A percentile compares a stretch with the other conserved stretches of the same genome.
phyloP scores from a whole-genome alignment of 2,329 filamentous ascomycete species.

The Curvularia sp. region DNA sequence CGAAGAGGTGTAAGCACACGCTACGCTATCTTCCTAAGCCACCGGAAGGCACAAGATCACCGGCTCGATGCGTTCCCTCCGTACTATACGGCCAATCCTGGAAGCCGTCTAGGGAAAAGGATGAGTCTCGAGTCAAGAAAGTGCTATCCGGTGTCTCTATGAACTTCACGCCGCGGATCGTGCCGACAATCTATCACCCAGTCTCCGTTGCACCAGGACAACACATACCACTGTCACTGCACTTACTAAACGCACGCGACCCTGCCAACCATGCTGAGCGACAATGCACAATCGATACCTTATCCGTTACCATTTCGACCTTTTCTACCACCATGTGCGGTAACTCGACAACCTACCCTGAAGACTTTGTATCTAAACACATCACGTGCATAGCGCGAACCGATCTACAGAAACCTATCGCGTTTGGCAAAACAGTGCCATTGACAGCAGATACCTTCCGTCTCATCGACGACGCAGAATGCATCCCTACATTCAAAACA shows the following conservation, averaged over 20 bases:
- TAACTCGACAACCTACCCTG: slow-evolving; percentile 31
- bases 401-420: slow-evolving; percentile 31
- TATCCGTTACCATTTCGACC: slow-evolving; percentile 42
- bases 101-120: slow-evolving; percentile 31
- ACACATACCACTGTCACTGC: slow-evolving; percentile 42
- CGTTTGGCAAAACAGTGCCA: slow-evolving; percentile 28
- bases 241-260: slow-evolving; percentile 34
- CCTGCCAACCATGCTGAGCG: slow-evolving; percentile 26
- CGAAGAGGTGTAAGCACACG: slow-evolving; percentile 31
- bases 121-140: slow-evolving; percentile 31
- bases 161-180: slow-evolving; percentile 32
- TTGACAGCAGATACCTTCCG: slow-evolving; percentile 43
- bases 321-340: slow-evolving; percentile 45
- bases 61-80: slow-evolving; percentile 30
- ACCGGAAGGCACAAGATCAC: slow-evolving; percentile 17
- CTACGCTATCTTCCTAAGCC: slow-evolving; percentile 40
- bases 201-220: slow-evolving; percentile 42
- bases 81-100: slow-evolving; percentile 41
- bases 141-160: slow-evolving; percentile 30
- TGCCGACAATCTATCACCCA: slow-evolving; percentile 43
- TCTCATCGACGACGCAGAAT: slow-evolving; percentile 44
- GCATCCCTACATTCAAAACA: slow-evolving; percentile 47
- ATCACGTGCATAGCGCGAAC: slow-evolving; percentile 42
- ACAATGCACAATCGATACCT: slow-evolving; percentile 37
- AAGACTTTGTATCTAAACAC: slow-evolving; percentile 42